Conservation (phyloP, 805 yeast species). For the Metschnikowia drakensbergensis region DNA sequence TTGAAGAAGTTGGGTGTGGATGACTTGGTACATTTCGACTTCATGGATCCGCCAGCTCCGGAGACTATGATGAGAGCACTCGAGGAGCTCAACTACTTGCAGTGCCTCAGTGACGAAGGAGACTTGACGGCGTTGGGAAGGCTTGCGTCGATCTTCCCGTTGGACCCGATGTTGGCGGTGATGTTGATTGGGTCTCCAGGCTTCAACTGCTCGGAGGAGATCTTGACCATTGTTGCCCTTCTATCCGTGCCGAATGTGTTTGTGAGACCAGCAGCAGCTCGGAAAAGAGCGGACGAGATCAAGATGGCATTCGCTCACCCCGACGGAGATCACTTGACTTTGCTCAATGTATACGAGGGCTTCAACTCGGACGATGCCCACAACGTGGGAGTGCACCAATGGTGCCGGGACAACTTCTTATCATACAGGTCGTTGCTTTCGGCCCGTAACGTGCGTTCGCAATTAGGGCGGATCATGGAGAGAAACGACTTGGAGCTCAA, state of each 20-base stretch:
- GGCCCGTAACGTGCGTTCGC: conserved; percentile 84
- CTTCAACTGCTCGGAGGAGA: conserved; percentile 82
- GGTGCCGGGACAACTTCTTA: conserved; percentile 91
- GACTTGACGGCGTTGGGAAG: conserved; percentile 86
- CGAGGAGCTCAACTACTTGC: conserved; percentile 87
- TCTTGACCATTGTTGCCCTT: conserved; percentile 83
- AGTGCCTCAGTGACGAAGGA: conserved; percentile 90
- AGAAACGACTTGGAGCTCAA: conserved; percentile 69
- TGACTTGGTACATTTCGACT: conserved; percentile 95
- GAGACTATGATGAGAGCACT: conserved; percentile 99
- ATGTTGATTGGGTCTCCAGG: conserved; percentile 86
- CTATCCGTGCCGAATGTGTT: conserved; percentile 92
- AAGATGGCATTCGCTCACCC: conserved; percentile 86
- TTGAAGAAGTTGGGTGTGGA: conserved; percentile 92
- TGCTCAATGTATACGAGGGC: conserved; percentile 83
- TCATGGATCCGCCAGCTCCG: conserved; percentile 99
- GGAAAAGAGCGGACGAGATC: conserved; percentile 87
- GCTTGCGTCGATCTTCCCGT: conserved; percentile 86
- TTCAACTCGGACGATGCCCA: conserved; percentile 73
- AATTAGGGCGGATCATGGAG: conserved; percentile 79
- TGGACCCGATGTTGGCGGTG: conserved; percentile 94
- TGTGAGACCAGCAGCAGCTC: conserved; percentile 84
- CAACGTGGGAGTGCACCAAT: conserved; percentile 61
- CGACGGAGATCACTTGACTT: conserved; percentile 91
- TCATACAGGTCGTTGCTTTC: conserved; percentile 78